These are phyloP conservation scores for Suillus hirtellus DNA, from an alignment of 768 basidiomycete genomes.

Conservation along the genomic window DNA sequence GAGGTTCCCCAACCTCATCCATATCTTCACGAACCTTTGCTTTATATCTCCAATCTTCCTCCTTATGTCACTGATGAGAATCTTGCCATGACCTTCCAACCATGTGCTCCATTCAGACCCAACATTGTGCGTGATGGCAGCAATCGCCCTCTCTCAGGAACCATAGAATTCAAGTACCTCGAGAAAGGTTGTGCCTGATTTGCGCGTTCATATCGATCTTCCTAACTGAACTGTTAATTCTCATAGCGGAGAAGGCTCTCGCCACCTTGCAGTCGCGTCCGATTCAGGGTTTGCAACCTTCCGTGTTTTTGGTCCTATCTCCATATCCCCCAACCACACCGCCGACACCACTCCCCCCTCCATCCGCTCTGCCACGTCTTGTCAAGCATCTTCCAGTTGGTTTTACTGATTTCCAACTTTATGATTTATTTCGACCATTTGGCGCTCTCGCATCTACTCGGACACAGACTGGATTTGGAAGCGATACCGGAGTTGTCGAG, in stretches of 20 bases:
- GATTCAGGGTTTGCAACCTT: slow-evolving; percentile 59
- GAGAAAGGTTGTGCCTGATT: slow-evolving; percentile 65
- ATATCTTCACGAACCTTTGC: slow-evolving; percentile 79
- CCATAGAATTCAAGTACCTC: slow-evolving; percentile 81
- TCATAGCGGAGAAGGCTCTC: slow-evolving; percentile 83
- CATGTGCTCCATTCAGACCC: slow-evolving; percentile 81
- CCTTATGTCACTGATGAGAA: slow-evolving; percentile 73
- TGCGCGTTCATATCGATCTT: slow-evolving; percentile 12
- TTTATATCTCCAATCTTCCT: slow-evolving; percentile 81
- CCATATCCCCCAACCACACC: slow-evolving; percentile 82
- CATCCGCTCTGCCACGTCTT: slow-evolving; percentile 74
- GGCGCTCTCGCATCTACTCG: slow-evolving; percentile 82
- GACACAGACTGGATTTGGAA: slow-evolving; percentile 72
- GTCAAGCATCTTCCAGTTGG: slow-evolving; percentile 79
- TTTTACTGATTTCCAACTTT: slow-evolving; percentile 72
- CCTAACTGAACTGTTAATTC: slow-evolving; percentile 8
- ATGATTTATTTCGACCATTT: slow-evolving; percentile 81
- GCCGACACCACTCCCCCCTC: slow-evolving; percentile 72
- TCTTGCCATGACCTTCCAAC: slow-evolving; percentile 69
- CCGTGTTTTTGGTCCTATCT: slow-evolving; percentile 67
- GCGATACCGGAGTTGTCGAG: slow-evolving; percentile 77
- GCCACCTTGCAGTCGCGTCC: slow-evolving; percentile 79
- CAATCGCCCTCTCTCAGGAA: slow-evolving; percentile 58
- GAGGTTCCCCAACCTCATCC: slow-evolving; percentile 58
- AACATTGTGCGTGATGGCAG: slow-evolving; percentile 65